phyloP scores from a whole-genome alignment of 306 rosid species.

The Cicer judaicum region DNA sequence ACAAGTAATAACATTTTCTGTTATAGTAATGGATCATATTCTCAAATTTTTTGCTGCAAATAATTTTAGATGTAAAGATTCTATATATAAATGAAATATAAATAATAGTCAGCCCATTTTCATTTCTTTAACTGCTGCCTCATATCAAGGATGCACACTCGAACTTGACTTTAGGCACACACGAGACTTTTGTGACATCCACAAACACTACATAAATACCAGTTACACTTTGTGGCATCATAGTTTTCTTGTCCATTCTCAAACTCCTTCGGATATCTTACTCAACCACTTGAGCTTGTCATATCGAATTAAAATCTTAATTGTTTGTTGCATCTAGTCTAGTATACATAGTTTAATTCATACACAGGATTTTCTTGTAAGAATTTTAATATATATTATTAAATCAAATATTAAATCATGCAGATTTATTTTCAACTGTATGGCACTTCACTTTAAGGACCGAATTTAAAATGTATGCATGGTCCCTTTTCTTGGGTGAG shows the following conservation, averaged over 20 bases:
- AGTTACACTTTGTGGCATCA: background rate
- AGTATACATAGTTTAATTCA: background rate
- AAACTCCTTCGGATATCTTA: background rate
- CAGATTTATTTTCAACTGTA: constrained; percentile 33
- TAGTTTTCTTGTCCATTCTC: background rate
- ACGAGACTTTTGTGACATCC: background rate
- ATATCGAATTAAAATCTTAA: background rate
- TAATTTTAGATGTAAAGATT: background rate
- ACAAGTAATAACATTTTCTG: background rate
- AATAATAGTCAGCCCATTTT: background rate
- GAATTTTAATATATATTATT: constrained; percentile 6
- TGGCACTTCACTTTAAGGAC: constrained; percentile 32
- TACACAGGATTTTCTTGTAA: background rate
- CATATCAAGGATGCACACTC: background rate
- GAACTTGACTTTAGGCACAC: background rate
- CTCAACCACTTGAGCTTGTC: background rate
- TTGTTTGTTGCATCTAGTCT: constrained; percentile 2
- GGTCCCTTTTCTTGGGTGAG: constrained; percentile 28
- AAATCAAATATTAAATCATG: constrained; percentile 22
- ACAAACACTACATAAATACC: background rate
- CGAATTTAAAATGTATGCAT: constrained; percentile 36
- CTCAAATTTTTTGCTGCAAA: background rate
- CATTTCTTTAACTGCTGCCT: background rate
- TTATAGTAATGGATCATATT: background rate
- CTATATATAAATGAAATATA: background rate